A percentile compares a stretch with the other conserved stretches of the same genome.
Conservation (phyloP, 805 yeast species). For the Zygosaccharomyces bisporus region DNA sequence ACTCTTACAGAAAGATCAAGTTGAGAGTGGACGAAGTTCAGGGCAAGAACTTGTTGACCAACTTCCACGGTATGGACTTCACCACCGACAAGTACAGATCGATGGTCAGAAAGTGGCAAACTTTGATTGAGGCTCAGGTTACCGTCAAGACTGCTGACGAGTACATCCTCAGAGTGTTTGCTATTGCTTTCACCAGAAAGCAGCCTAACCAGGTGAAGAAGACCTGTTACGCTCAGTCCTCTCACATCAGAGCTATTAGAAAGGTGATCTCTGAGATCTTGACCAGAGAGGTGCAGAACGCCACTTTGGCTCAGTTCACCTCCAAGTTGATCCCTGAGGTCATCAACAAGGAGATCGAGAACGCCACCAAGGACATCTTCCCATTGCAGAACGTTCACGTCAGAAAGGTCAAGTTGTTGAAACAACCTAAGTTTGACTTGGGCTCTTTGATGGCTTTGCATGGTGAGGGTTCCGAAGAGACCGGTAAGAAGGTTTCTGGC, state of each 20-base stretch:
- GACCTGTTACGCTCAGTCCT: constrained; percentile 96
- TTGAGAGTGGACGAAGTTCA: constrained; percentile 98
- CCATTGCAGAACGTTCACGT: constrained; percentile 98
- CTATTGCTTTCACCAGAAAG: constrained; percentile 98
- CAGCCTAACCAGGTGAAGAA: constrained; percentile 95
- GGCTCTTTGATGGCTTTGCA: constrained; percentile 95
- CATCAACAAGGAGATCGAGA: constrained; percentile 97
- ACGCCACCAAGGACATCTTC: constrained; percentile 89
- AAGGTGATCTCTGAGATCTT: constrained; percentile 94
- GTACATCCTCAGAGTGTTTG: constrained; percentile 92
- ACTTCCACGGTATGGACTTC: constrained; percentile 99
- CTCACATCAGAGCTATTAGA: constrained; percentile 96
- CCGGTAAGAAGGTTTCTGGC: constrained; percentile 96
- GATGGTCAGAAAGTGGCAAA: constrained; percentile 98
- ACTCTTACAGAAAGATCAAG: constrained; percentile 94
- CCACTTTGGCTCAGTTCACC: constrained; percentile 93
- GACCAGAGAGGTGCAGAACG: constrained; percentile 93
- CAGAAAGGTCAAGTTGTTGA: constrained; percentile 97
- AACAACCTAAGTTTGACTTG: constrained; percentile 98
- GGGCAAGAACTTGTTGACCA: constrained; percentile 97
- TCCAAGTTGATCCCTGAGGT: constrained; percentile 98
- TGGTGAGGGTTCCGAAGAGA: constrained; percentile 93
- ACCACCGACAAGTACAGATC: constrained; percentile 97
- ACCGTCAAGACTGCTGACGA: constrained; percentile 98
- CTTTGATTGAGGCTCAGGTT: constrained; percentile 95